A percentile compares a stretch with the other conserved stretches of the same genome.
Evolutionary conservation across 495 filamentous ascomycete species (phyloP).

Genomic region (Penicillium fimorum): DNA sequence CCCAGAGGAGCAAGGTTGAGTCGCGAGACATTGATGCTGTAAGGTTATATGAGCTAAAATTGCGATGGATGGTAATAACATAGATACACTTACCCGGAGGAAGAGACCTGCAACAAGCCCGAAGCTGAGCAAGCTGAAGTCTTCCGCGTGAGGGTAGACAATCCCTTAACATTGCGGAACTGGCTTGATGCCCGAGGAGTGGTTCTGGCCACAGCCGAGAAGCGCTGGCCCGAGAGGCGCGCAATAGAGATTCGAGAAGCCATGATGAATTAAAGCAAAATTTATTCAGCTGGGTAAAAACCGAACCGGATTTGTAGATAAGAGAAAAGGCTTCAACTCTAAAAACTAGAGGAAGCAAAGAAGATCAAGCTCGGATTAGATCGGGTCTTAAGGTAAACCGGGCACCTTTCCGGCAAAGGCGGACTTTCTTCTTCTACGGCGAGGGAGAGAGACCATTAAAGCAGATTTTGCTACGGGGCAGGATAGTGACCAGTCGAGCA

Average conservation of each 20-base stretch:
- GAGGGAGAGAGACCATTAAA: slow-evolving; percentile 15
- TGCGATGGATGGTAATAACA: background rate
- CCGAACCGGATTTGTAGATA: background rate
- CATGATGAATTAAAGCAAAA: slow-evolving; percentile 28
- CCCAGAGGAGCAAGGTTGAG: slow-evolving; percentile 32
- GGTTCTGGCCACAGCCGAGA: slow-evolving; percentile 32
- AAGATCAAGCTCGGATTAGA: slow-evolving; percentile 14
- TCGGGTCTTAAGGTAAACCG: slow-evolving; percentile 10
- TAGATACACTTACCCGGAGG: slow-evolving; percentile 29
- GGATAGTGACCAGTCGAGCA: slow-evolving; percentile 21
- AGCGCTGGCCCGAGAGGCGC: slow-evolving; percentile 38
- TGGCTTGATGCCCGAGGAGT: slow-evolving; percentile 27
- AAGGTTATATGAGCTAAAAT: slow-evolving; percentile 11
- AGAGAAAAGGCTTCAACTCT: slow-evolving; percentile 9
- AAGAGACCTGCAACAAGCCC: slow-evolving; percentile 28
- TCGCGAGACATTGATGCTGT: slow-evolving; percentile 29
- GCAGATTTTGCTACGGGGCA: slow-evolving; percentile 20
- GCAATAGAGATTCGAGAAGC: slow-evolving; percentile 43
- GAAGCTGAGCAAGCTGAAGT: slow-evolving; percentile 20
- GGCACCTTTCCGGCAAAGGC: slow-evolving; percentile 26
- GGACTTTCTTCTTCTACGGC: slow-evolving; percentile 42
- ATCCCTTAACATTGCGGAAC: slow-evolving; percentile 24
- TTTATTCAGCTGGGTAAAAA: background rate
- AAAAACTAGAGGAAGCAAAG: slow-evolving; percentile 8
- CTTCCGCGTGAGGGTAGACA: slow-evolving; percentile 30